phyloP scores from a whole-genome alignment of 2,329 filamentous ascomycete genomes.

The Capronia americana region DNA sequence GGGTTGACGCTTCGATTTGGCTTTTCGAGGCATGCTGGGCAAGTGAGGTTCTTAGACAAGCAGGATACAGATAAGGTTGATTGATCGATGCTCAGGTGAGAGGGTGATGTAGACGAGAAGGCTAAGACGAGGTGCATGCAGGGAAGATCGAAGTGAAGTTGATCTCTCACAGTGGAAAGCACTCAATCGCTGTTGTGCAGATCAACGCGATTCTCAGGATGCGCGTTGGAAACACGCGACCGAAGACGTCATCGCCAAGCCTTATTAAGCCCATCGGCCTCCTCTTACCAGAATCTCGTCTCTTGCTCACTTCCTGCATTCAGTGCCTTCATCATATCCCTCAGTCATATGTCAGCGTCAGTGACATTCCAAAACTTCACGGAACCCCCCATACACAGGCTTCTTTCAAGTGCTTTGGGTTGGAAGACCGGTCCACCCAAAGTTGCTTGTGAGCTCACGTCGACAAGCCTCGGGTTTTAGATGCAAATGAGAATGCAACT shows the following conservation, averaged over 20 bases:
- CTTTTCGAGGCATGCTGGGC: conserved; percentile 34
- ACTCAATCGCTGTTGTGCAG: not conserved
- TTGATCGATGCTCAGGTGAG: not conserved
- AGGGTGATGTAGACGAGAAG: not conserved
- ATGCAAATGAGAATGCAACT: too few relatives aligned
- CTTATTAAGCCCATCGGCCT: not conserved
- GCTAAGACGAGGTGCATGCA: not conserved
- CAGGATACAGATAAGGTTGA: not conserved
- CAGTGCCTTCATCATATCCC: not conserved
- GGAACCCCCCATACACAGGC: not conserved
- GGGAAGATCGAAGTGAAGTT: not conserved
- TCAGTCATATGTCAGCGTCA: not conserved
- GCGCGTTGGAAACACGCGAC: not conserved
- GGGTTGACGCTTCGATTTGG: conserved; percentile 27
- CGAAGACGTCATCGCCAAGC: not conserved
- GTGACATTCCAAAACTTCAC: not conserved
- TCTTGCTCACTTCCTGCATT: not conserved
- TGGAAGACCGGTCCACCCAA: not conserved
- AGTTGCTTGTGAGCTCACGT: not conserved
- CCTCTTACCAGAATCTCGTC: not conserved
- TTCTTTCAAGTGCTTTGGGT: not conserved
- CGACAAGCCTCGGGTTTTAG: not conserved
- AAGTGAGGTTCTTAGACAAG: not conserved
- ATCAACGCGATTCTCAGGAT: not conserved
- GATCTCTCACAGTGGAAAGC: not conserved